A percentile compares a stretch with the other conserved stretches of the same genome.
phyloP scores from a whole-genome alignment of 768 basidiomycete genomes.

The Favolaschia claudopus region DNA sequence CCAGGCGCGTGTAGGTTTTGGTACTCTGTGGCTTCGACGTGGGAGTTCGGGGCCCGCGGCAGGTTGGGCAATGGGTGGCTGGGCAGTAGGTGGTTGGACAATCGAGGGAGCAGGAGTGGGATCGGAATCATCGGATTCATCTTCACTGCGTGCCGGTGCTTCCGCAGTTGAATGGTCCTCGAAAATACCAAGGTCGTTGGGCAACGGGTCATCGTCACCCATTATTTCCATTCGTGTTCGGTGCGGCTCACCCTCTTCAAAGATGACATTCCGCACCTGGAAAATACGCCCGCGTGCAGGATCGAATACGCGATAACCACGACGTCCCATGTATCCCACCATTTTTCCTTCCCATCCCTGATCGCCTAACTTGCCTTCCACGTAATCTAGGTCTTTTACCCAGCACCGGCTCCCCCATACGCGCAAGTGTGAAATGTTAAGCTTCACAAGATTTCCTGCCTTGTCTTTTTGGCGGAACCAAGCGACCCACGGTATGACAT shows the following conservation, averaged over 20 bases:
- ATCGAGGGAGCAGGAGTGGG: no score
- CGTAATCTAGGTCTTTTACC: conserved; percentile 21
- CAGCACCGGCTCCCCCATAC: conserved; percentile 21
- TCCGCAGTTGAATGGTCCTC: no score
- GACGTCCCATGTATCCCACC: conserved; percentile 21
- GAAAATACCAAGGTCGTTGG: neutral
- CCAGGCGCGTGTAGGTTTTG: neutral
- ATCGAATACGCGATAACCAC: conserved; percentile 17
- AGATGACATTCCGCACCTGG: conserved; percentile 14
- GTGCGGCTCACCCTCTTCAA: conserved; percentile 10
- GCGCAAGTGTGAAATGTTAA: conserved; percentile 21
- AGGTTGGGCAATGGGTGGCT: neutral
- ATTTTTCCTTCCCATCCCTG: conserved; percentile 20
- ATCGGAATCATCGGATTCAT: no score
- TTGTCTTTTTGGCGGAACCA: neutral
- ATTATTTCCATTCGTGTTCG: neutral
- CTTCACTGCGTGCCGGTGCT: no score
- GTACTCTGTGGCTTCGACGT: neutral
- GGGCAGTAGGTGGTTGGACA: neutral
- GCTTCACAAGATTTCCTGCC: neutral
- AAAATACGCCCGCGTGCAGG: neutral
- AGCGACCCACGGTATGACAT: conserved; percentile 5
- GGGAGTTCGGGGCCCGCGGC: no score
- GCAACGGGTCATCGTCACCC: neutral
- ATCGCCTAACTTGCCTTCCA: conserved; percentile 13